These are phyloP conservation scores for Colletotrichum camelliae DNA, from an alignment of 2,329 filamentous ascomycete genomes.

Conservation along the genomic window DNA sequence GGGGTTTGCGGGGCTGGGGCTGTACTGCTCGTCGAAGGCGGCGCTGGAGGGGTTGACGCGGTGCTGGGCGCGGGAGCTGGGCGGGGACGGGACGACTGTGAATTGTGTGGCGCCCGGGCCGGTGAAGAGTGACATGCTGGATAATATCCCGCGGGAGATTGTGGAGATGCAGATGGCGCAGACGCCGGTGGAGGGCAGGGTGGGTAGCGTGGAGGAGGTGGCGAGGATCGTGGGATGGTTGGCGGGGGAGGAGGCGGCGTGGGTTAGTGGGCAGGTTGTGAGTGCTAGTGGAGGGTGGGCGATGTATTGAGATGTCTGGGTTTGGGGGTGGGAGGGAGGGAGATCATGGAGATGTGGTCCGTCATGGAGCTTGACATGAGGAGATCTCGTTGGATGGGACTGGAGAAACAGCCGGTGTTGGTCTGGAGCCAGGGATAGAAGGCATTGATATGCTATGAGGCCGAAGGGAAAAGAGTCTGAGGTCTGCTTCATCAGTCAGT, in stretches of 20 bases:
- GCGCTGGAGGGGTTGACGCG: conserved; percentile 66
- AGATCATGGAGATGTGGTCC: not conserved
- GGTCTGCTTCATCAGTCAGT: no score
- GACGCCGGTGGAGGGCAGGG: conserved; percentile 56
- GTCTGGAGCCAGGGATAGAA: not conserved
- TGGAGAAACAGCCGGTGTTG: not conserved
- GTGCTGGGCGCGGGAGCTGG: conserved; percentile 64
- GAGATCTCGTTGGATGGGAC: not conserved
- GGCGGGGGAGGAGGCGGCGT: conserved; percentile 51
- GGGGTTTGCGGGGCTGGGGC: conserved; percentile 48
- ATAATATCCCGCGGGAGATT: conserved; percentile 53
- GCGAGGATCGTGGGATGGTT: conserved; percentile 62
- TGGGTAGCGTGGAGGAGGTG: conserved; percentile 59
- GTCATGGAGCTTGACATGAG: not conserved
- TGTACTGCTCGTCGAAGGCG: conserved; percentile 64
- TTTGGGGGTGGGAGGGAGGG: no score
- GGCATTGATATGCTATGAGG: no score
- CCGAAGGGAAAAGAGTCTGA: no score
- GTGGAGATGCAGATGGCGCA: conserved; percentile 52
- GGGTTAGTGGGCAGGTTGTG: conserved; percentile 61
- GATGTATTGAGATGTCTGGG: conserved; percentile 24
- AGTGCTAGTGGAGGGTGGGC: conserved; percentile 54
- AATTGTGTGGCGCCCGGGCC: conserved; percentile 67
- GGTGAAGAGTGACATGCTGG: conserved; percentile 62
- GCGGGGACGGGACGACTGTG: conserved; percentile 60